These are phyloP conservation scores for Botryotinia globosa DNA, from an alignment of 2,329 filamentous ascomycete genomes.

Conservation along the genomic window DNA sequence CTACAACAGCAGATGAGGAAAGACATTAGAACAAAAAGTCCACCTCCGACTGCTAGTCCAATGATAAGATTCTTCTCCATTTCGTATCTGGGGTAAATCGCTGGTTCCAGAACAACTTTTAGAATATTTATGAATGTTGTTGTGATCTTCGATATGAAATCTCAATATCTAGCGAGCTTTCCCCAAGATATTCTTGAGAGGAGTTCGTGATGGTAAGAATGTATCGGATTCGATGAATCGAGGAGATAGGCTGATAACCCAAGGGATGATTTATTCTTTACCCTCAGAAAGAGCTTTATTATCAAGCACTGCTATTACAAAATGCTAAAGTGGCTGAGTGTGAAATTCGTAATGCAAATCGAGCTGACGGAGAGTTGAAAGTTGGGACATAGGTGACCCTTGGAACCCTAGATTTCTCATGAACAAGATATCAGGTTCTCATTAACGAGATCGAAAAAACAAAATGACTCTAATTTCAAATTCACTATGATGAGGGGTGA, in stretches of 20 bases:
- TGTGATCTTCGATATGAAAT: neutral
- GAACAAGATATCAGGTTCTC: neutral
- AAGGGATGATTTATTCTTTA: neutral
- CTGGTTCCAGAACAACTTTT: neutral
- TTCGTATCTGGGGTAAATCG: too few relatives aligned
- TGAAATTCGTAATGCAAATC: neutral
- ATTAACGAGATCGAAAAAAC: neutral
- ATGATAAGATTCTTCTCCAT: neutral
- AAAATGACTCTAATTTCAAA: neutral
- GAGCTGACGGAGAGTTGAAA: neutral
- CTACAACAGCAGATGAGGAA: neutral
- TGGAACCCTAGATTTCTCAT: neutral
- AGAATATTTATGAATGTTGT: rapidly evolving
- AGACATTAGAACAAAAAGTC: neutral
- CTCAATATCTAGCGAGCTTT: neutral
- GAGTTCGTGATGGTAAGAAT: too few relatives aligned
- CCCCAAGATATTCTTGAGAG: neutral
- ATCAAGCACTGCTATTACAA: neutral
- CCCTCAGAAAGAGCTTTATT: neutral
- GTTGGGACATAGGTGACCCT: neutral
- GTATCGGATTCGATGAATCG: neutral
- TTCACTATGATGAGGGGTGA: neutral
- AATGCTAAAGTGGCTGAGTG: neutral
- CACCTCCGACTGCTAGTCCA: neutral
- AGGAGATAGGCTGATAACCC: neutral